A percentile compares a stretch with the other conserved stretches of the same genome.
Conservation (phyloP, 345 rosid species). For the Lumnitzera littorea region DNA sequence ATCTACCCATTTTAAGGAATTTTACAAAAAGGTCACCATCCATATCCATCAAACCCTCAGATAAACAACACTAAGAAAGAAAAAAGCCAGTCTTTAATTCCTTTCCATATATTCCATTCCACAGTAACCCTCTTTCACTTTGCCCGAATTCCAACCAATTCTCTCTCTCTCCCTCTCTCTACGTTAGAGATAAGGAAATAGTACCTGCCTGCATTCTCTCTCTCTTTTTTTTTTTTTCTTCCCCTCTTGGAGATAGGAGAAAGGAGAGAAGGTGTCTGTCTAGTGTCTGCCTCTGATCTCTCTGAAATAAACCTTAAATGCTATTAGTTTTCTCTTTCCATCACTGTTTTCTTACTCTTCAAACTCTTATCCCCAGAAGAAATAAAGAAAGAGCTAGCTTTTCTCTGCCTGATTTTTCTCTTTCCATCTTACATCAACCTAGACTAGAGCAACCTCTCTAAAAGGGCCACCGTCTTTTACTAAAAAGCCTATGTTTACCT, state of each 20-base stretch:
- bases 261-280: no score
- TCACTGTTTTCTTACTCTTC: no score
- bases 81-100: conserved; percentile 21
- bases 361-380: no score
- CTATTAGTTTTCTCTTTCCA: no score
- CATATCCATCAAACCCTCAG: conserved; percentile 7
- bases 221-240: conserved; percentile 2
- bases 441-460: conserved; percentile 1
- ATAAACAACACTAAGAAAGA: conserved; percentile 1
- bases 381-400: neutral
- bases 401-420: conserved; percentile 18
- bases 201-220: conserved; percentile 8
- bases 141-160: conserved; percentile 37
- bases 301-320: no score
- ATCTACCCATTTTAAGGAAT: conserved; percentile 14
- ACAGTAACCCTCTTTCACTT: conserved; percentile 26
- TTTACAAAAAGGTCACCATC: conserved; percentile 30
- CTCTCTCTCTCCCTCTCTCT: conserved; percentile 12
- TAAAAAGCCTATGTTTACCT: conserved; percentile 32
- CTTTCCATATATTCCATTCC: conserved; percentile 44
- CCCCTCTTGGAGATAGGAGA: neutral
- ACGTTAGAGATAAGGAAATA: conserved; percentile 12
- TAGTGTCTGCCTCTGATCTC: no score
- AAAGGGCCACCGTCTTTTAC: conserved; percentile 18
- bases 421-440: conserved; percentile 20